phyloP scores from a whole-genome alignment of 148 eudicot species.

The Oxyria digyna region DNA sequence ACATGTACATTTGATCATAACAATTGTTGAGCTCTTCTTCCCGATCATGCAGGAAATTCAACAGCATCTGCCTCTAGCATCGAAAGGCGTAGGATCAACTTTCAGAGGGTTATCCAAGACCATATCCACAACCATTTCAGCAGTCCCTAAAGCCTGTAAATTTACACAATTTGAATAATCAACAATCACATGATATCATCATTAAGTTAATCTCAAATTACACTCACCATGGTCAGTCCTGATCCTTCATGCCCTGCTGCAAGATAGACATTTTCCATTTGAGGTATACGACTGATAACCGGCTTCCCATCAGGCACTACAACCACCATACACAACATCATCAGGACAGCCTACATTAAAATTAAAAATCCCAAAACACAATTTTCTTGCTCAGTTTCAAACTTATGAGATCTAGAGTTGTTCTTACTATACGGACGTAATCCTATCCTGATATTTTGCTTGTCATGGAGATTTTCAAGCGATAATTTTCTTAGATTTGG shows the following conservation, averaged over 20 bases:
- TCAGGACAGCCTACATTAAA: neutral
- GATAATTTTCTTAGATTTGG: slow-evolving; percentile 49
- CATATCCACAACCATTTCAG: slow-evolving; percentile 28
- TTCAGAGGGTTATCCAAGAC: slow-evolving; percentile 20
- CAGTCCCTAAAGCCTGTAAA: slow-evolving; percentile 24
- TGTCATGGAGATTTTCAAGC: slow-evolving; percentile 27
- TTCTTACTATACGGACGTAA: slow-evolving; percentile 94
- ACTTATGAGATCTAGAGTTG: neutral
- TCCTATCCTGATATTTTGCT: slow-evolving; percentile 62
- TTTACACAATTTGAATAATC: neutral
- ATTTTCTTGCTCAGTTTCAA: neutral
- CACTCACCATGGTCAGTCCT: slow-evolving; percentile 64
- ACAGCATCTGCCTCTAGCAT: slow-evolving; percentile 17
- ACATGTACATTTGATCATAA: too few species aligned
- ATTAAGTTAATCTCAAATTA: neutral
- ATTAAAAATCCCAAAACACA: neutral
- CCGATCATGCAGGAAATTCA: neutral
- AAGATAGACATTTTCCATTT: slow-evolving; percentile 48
- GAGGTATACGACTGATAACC: slow-evolving; percentile 71
- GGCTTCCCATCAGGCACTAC: slow-evolving; percentile 96
- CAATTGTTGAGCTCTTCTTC: too few species aligned
- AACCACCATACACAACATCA: neutral
- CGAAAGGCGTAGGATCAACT: slow-evolving; percentile 22
- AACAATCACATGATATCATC: neutral
- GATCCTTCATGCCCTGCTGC: slow-evolving; percentile 98